Evolutionary conservation across 192 early-diverging fungal genomes (phyloP).

Genomic region (Ambispora gerdemannii): DNA sequence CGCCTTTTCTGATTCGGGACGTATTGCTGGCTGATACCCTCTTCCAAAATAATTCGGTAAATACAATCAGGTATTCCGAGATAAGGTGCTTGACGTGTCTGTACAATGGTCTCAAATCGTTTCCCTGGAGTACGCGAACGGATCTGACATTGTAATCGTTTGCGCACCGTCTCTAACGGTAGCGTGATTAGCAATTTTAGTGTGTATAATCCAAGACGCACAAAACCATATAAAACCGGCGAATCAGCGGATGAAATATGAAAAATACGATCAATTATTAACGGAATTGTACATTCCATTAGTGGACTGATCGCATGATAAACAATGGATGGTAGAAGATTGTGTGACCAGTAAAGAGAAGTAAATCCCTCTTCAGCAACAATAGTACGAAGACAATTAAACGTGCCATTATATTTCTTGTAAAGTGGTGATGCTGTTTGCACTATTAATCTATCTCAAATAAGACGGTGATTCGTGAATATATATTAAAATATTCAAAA

Average conservation of each 20-base stretch:
- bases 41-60: constrained; percentile 70
- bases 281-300: constrained; percentile 60
- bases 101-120: constrained; percentile 66
- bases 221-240: constrained; percentile 57
- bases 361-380: constrained; percentile 69
- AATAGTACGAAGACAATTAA: constrained; percentile 76
- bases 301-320: constrained; percentile 75
- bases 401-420: constrained; percentile 77
- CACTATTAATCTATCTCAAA: constrained; percentile 62
- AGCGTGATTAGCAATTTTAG: constrained; percentile 71
- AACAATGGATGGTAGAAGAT: constrained; percentile 75
- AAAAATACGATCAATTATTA: constrained; percentile 67
- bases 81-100: constrained; percentile 67
- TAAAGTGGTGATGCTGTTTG: constrained; percentile 74
- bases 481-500: background rate
- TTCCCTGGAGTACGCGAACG: constrained; percentile 50
- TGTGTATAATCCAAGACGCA: constrained; percentile 65
- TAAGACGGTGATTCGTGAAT: background rate
- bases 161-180: constrained; percentile 84
- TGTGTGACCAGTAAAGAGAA: constrained; percentile 67
- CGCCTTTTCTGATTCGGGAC: constrained; percentile 29
- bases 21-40: constrained; percentile 52
- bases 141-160: constrained; percentile 81
- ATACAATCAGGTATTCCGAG: constrained; percentile 65
- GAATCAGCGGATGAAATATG: constrained; percentile 57